Conservation (phyloP, 2,329 filamentous ascomycete species). For the Colletotrichum acutatum region DNA sequence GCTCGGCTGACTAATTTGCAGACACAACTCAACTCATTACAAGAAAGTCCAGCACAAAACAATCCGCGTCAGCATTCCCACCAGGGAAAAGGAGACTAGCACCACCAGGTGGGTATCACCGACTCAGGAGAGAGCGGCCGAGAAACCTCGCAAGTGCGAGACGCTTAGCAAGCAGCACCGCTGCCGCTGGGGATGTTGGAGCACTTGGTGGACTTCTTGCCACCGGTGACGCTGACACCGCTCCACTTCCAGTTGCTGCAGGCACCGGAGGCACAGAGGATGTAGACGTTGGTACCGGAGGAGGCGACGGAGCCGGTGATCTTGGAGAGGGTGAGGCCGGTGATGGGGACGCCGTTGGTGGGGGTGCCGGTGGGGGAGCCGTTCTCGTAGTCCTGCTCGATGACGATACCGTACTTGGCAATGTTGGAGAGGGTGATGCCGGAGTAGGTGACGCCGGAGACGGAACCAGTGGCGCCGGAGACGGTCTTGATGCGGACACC, state of each 20-base stretch:
- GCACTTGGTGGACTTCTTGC: conserved; percentile 50
- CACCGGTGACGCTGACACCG: conserved; percentile 61
- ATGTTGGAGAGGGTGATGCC: conserved; percentile 55
- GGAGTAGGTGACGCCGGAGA: conserved; percentile 56
- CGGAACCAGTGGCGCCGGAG: conserved; percentile 54
- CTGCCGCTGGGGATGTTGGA: conserved; percentile 40
- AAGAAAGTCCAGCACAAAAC: background rate
- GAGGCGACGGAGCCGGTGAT: conserved; percentile 56
- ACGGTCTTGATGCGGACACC: conserved; percentile 64
- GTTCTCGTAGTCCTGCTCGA: conserved; percentile 60
- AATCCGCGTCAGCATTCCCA: background rate
- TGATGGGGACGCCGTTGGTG: conserved; percentile 64
- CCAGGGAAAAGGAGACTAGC: conserved; percentile 5
- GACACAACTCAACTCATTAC: conserved; percentile 32
- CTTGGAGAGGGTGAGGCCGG: conserved; percentile 54
- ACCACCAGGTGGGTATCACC: background rate
- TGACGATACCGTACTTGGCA: conserved; percentile 51
- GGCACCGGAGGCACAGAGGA: conserved; percentile 62
- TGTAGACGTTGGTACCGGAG: conserved; percentile 56
- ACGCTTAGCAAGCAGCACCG: conserved; percentile 29
- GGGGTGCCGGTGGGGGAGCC: conserved; percentile 56
- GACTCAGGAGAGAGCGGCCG: background rate
- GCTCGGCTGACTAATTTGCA: conserved; percentile 14
- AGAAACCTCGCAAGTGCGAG: background rate
- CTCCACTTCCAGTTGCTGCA: conserved; percentile 66